A percentile compares a stretch with the other conserved stretches of the same genome.
Conservation (phyloP, 306 rosid species). For the Fragaria ananassa region DNA sequence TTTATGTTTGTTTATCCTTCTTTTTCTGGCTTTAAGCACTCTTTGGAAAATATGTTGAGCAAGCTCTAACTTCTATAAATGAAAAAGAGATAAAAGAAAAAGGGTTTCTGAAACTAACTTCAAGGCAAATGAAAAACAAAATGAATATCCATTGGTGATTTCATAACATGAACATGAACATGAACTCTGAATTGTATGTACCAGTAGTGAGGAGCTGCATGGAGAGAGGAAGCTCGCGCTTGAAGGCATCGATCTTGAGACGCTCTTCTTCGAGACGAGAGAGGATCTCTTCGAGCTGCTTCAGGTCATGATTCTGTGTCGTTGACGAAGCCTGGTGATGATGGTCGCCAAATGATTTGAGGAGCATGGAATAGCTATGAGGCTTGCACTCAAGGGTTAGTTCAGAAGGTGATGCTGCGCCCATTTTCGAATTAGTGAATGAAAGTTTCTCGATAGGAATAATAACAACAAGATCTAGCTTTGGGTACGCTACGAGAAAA, state of each 20-base stretch:
- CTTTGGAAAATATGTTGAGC: constrained; percentile 17
- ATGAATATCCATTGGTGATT: constrained; percentile 9
- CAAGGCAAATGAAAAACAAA: neutral
- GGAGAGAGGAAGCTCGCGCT: constrained; percentile 99
- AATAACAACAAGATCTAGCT: neutral
- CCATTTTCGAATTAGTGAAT: constrained; percentile 36
- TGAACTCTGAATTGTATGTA: constrained; percentile 25
- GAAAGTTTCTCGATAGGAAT: neutral
- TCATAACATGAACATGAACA: neutral
- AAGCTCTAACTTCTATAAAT: constrained; percentile 30
- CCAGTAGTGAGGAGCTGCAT: constrained; percentile 98
- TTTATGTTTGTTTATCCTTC: neutral
- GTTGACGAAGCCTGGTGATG: constrained; percentile 23
- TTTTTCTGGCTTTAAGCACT: constrained; percentile 4
- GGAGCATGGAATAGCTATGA: constrained; percentile 68
- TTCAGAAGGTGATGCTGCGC: constrained; percentile 81
- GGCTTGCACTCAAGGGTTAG: constrained; percentile 83
- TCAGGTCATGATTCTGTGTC: constrained; percentile 5
- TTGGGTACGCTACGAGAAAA: neutral
- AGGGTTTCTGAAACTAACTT: constrained; percentile 14
- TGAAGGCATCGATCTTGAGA: constrained; percentile 95
- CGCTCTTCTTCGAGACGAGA: constrained; percentile 89
- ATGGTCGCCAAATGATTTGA: constrained; percentile 69
- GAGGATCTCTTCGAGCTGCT: constrained; percentile 79
- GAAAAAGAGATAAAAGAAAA: constrained; percentile 32